These are phyloP conservation scores for Helotiales sp. DNA, from an alignment of 2,329 filamentous ascomycete genomes.

Conservation along the genomic window DNA sequence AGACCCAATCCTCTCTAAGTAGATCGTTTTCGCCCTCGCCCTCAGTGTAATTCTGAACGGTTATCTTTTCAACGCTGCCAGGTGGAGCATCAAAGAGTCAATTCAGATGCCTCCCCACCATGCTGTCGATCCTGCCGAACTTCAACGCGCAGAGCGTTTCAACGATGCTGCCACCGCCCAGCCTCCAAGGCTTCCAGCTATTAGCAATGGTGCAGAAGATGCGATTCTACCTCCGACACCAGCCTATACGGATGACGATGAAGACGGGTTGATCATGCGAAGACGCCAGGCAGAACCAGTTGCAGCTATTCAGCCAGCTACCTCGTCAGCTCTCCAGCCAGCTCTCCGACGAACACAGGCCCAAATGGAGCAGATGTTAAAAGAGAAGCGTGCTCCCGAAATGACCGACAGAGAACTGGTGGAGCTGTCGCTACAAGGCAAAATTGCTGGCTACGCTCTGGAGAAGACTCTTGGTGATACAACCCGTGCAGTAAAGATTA, in stretches of 20 bases:
- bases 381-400: slow-evolving; percentile 73
- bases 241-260: slow-evolving; percentile 58
- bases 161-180: slow-evolving; percentile 52
- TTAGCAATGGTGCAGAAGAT: slow-evolving; percentile 19
- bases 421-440: slow-evolving; percentile 80
- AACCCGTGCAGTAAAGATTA: slow-evolving; percentile 90
- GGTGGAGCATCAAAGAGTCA: slow-evolving; percentile 95
- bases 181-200: slow-evolving; percentile 22
- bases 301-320: too few species aligned
- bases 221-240: slow-evolving; percentile 42
- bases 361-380: slow-evolving; percentile 76
- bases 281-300: slow-evolving; percentile 21
- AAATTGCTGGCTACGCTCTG: slow-evolving; percentile 90
- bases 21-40: slow-evolving; percentile 89
- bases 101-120: slow-evolving; percentile 55
- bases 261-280: slow-evolving; percentile 38
- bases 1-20: slow-evolving; percentile 94
- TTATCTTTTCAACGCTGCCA: slow-evolving; percentile 95
- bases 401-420: slow-evolving; percentile 86
- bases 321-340: slow-evolving; percentile 5
- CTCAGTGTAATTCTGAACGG: slow-evolving; percentile 93
- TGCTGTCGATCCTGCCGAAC: slow-evolving; percentile 59
- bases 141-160: slow-evolving; percentile 66
- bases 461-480: slow-evolving; percentile 92
- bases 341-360: slow-evolving; percentile 54